Conservation (phyloP, 768 basidiomycete genomes). For the Mycena vitilis region DNA sequence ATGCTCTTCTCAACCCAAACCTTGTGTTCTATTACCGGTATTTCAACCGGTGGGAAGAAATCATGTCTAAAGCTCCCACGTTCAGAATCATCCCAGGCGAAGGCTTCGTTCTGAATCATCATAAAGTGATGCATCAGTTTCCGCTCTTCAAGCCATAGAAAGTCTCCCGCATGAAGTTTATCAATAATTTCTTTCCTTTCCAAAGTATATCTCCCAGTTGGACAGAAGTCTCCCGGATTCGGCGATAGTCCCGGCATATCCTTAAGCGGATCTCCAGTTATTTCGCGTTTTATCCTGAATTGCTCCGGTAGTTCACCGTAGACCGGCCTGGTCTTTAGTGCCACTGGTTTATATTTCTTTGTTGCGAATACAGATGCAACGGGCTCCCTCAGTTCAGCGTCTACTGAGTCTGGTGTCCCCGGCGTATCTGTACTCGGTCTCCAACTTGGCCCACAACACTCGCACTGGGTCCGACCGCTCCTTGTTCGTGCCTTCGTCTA, state of each 20-base stretch:
- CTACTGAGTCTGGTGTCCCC: too few relatives aligned
- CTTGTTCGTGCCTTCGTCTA: too few relatives aligned
- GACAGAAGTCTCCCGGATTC: constrained; percentile 36
- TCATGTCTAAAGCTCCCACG: too few relatives aligned
- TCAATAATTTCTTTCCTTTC: constrained; percentile 38
- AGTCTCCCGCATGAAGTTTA: constrained; percentile 32
- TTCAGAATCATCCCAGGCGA: constrained; percentile 23
- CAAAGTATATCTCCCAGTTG: constrained; percentile 32
- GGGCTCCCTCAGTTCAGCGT: too few relatives aligned
- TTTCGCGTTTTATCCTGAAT: constrained; percentile 27
- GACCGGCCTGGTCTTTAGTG: constrained; percentile 38
- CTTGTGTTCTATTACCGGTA: constrained; percentile 41
- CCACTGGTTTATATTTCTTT: too few relatives aligned
- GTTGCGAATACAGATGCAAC: too few relatives aligned
- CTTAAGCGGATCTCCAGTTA: constrained; percentile 42
- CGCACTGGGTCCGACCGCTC: too few relatives aligned
- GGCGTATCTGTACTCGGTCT: too few relatives aligned
- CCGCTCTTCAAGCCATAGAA: constrained; percentile 43
- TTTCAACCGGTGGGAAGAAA: constrained; percentile 15
- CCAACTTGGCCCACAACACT: too few relatives aligned
- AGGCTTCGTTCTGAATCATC: constrained; percentile 33
- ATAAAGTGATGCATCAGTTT: constrained; percentile 40
- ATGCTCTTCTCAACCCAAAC: constrained; percentile 39
- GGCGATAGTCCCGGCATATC: constrained; percentile 31
- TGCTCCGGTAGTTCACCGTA: constrained; percentile 35